A percentile compares a stretch with the other conserved stretches of the same genome.
Conservation (phyloP, 768 basidiomycete species). For the Cystoderma amianthinum region DNA sequence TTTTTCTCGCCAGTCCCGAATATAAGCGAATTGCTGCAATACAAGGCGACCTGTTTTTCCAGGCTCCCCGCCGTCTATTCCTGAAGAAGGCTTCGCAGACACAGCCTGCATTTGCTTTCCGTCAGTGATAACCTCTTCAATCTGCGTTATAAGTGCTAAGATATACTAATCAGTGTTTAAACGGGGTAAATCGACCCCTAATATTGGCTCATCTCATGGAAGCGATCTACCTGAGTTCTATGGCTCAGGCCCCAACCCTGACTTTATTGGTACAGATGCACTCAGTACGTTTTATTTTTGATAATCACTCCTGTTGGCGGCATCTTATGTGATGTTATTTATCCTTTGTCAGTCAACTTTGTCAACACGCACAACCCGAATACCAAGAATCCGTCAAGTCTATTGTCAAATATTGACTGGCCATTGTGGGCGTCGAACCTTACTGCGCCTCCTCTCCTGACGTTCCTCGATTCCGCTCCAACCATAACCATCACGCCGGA, state of each 20-base stretch:
- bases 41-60: constrained; percentile 27
- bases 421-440: not conserved
- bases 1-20: constrained; percentile 19
- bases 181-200: constrained; percentile 13
- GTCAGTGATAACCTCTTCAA: constrained; percentile 19
- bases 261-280: not conserved
- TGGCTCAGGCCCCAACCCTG: not conserved
- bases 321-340: not conserved
- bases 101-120: constrained; percentile 24
- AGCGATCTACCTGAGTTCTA: not conserved
- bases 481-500: constrained; percentile 7
- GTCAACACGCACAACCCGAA: too few species aligned
- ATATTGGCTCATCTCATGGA: constrained; percentile 10
- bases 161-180: constrained; percentile 15
- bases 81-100: constrained; percentile 22
- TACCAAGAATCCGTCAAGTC: too few species aligned
- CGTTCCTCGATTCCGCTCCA: too few species aligned
- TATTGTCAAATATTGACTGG: not conserved
- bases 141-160: not conserved
- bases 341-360: not conserved
- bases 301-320: not conserved
- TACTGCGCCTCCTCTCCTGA: constrained; percentile 6
- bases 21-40: too few species aligned
- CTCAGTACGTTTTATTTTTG: not conserved
- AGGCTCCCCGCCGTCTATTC: too few species aligned